A percentile compares a stretch with the other conserved stretches of the same genome.
Conservation (phyloP, 208 protist genomes). For the Trypanosoma mega region DNA sequence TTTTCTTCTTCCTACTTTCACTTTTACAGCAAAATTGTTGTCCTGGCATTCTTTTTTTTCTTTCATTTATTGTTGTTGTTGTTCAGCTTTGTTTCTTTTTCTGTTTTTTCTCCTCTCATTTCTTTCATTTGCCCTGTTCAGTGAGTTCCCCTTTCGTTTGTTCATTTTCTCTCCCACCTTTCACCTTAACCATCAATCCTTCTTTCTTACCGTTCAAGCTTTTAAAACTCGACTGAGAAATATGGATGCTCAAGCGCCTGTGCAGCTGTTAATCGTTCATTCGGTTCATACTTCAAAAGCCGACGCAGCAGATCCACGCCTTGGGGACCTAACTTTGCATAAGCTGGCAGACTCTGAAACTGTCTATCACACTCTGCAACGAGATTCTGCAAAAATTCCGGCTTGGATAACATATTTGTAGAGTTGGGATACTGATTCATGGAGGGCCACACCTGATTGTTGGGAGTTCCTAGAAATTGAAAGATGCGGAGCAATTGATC, state of each 20-base stretch:
- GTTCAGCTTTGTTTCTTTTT: background rate
- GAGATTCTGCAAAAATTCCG: conserved; percentile 64
- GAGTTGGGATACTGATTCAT: conserved; percentile 84
- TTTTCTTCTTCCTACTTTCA: background rate
- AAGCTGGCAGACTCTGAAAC: conserved; percentile 37
- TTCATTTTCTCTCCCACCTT: background rate
- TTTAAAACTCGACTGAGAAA: conserved; percentile 67
- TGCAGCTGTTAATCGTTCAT: conserved; percentile 68
- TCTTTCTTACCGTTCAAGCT: background rate
- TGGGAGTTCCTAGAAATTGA: conserved; percentile 92
- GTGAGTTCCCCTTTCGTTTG: background rate
- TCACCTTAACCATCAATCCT: background rate
- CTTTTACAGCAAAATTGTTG: no score
- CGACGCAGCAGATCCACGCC: conserved; percentile 61
- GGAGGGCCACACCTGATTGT: conserved; percentile 91
- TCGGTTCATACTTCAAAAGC: conserved; percentile 77
- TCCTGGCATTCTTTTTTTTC: no score
- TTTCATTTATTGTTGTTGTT: no score
- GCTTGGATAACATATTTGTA: conserved; percentile 69
- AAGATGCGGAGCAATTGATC: conserved; percentile 97
- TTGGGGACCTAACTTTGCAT: conserved; percentile 63
- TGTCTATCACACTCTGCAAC: conserved; percentile 47
- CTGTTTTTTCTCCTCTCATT: background rate
- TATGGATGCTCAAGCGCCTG: conserved; percentile 85
- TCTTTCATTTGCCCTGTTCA: no score